phyloP scores from a whole-genome alignment of 2,329 filamentous ascomycete genomes.

The Colletotrichum cuscutae region DNA sequence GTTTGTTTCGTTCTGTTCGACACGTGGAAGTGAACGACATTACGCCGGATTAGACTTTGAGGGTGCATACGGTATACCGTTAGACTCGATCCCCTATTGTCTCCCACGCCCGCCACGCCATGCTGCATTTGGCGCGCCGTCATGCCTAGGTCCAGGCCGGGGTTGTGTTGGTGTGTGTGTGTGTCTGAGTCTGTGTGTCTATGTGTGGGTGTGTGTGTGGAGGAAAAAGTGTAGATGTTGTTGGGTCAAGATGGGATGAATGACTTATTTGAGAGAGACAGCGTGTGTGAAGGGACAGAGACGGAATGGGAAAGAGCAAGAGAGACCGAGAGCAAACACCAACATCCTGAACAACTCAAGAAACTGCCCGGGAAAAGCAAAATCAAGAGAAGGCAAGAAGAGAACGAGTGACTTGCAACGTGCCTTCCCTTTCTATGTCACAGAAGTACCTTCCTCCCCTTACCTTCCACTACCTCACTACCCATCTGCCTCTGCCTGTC shows the following conservation, averaged over 20 bases:
- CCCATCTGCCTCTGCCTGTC: neutral
- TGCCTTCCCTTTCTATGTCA: neutral
- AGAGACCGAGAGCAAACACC: neutral
- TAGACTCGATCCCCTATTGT: constrained; percentile 10
- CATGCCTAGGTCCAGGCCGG: constrained; percentile 10
- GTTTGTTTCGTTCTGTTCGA: constrained; percentile 25
- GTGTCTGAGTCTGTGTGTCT: constrained; percentile 1
- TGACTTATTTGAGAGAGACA: constrained; percentile 9
- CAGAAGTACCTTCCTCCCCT: neutral
- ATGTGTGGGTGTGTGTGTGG: neutral
- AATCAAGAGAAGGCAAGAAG: neutral
- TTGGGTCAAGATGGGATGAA: constrained; percentile 27
- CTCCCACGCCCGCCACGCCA: constrained; percentile 16
- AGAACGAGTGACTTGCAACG: neutral
- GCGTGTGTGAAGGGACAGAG: no score
- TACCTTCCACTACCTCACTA: neutral
- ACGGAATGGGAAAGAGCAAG: neutral
- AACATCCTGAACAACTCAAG: neutral
- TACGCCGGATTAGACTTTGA: constrained; percentile 12
- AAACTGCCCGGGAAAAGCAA: neutral
- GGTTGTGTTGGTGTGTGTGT: constrained; percentile 9
- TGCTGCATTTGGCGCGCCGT: constrained; percentile 11
- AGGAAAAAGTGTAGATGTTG: neutral
- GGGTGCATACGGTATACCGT: constrained; percentile 19
- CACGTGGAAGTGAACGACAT: constrained; percentile 23